phyloP scores from a whole-genome alignment of 768 basidiomycete species.

The Boletus barrowsii region DNA sequence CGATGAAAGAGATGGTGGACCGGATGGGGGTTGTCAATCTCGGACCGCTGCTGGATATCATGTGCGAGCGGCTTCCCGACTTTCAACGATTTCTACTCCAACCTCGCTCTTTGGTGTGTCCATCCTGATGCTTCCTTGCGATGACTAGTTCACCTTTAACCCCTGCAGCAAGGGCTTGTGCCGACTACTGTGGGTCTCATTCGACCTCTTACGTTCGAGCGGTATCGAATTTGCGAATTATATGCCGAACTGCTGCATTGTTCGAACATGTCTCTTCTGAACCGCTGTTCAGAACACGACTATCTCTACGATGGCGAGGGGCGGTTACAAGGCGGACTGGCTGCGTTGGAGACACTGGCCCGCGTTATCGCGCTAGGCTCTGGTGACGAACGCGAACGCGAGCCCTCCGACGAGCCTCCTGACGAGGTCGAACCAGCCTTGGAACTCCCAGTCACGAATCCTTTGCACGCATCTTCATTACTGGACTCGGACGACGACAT shows the following conservation, averaged over 20 bases:
- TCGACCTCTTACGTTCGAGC: slow-evolving; percentile 86
- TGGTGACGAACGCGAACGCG: slow-evolving; percentile 51
- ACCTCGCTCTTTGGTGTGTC: slow-evolving; percentile 76
- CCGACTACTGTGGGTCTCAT: slow-evolving; percentile 72
- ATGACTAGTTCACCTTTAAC: slow-evolving; percentile 10
- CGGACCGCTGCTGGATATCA: slow-evolving; percentile 70
- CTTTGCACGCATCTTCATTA: slow-evolving; percentile 48
- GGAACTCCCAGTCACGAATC: slow-evolving; percentile 64
- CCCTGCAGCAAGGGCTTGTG: slow-evolving; percentile 57
- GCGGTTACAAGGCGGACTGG: slow-evolving; percentile 81
- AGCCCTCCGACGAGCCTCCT: slow-evolving; percentile 55
- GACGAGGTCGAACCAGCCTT: slow-evolving; percentile 59
- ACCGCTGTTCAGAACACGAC: slow-evolving; percentile 67
- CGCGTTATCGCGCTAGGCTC: slow-evolving; percentile 71
- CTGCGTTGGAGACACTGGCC: slow-evolving; percentile 82
- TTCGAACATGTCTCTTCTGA: slow-evolving; percentile 96
- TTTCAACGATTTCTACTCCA: slow-evolving; percentile 67
- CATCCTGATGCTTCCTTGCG: neutral
- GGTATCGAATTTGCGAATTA: slow-evolving; percentile 93
- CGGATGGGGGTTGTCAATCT: slow-evolving; percentile 90
- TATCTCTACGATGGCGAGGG: slow-evolving; percentile 81
- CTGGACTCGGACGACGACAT: slow-evolving; percentile 78
- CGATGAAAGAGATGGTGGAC: slow-evolving; percentile 79
- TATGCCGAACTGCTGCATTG: slow-evolving; percentile 97
- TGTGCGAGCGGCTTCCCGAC: slow-evolving; percentile 64